phyloP scores from a whole-genome alignment of 2,329 filamentous ascomycete species.

The Colletotrichum paranaense region DNA sequence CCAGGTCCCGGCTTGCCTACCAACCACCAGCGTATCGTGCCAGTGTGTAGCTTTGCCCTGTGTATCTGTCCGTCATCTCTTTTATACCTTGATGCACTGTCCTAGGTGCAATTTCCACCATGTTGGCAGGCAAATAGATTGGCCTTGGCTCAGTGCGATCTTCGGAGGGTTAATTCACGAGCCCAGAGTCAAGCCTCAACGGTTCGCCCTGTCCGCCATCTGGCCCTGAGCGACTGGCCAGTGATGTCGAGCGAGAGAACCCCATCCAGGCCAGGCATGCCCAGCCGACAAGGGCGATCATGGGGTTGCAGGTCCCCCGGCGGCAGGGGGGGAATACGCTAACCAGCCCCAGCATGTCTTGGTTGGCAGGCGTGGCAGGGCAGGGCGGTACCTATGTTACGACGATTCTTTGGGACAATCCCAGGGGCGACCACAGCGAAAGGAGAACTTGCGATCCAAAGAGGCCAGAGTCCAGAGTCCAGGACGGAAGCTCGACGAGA shows the following conservation, averaged over 20 bases:
- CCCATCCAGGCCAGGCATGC: conserved; percentile 32
- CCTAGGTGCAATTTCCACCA: conserved; percentile 6
- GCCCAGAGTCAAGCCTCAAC: neutral
- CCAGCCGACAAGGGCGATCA: conserved; percentile 33
- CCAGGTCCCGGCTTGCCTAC: neutral
- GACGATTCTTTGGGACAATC: conserved; percentile 13
- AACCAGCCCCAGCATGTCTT: conserved; percentile 22
- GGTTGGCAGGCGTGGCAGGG: conserved; percentile 17
- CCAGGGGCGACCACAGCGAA: neutral
- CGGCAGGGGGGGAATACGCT: conserved; percentile 21
- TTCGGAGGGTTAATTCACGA: neutral
- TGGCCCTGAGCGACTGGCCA: neutral
- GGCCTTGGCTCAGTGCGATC: conserved; percentile 14
- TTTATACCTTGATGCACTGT: neutral
- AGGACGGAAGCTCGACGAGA: neutral
- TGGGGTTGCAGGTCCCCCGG: conserved; percentile 27
- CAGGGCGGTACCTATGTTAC: neutral
- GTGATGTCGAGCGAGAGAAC: neutral
- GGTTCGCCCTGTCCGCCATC: neutral
- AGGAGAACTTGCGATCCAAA: neutral
- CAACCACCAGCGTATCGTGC: neutral
- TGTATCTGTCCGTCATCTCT: neutral
- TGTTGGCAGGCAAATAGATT: neutral
- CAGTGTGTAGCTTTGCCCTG: neutral
- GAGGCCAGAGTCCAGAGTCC: neutral